Evolutionary conservation across 495 filamentous ascomycete genomes (phyloP), one percentile per base, ranked within the genome.

Genomic region (Aspergillus hancockii): DNA sequence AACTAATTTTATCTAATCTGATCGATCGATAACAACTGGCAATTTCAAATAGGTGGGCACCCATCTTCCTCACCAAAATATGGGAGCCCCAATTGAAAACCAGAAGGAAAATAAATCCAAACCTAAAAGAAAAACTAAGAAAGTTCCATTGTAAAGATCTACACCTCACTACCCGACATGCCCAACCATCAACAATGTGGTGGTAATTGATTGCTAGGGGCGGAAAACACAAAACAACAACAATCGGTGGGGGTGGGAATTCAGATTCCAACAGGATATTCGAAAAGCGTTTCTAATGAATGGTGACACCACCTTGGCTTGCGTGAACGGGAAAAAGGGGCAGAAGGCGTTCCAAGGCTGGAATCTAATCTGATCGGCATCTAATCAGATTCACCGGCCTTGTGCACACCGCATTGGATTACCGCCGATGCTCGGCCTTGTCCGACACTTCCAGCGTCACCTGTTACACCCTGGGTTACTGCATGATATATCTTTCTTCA

Each of bases 1-100:
- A 12, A 36, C 45, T 52, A 18, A 18, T 49, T 55, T 58, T 57
- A 60, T 60, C 61, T 66, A 63, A 66, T 66, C 63, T 63, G 64
- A 66, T 68, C 55, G 64, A 61, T 60, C 49, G 54, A 61, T 56
- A 55, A 68, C 38, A 16, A 36, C 34, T 30, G 14, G 41, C 6
- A 45, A 3, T n/a, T 8, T 45, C 41, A 19, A 45, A 21, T n/a
- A 32, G 31, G 10, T 6, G 31, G 5, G 6, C 31, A 32, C 10
- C 31, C 10, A 32, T 32, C 31, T 10, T n/a, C n/a, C n/a, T n/a
- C n/a, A n/a, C n/a, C n/a, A n/a, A n/a, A n/a, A n/a, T n/a, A 7
- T 28, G 25, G 25, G 25, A 28, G 25, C 8, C 34, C 13, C 34
- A 2, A 14, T 10, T 14, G 9, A 36, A 10, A 10, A 3, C 34